Evolutionary conservation across 2,329 filamentous ascomycete species (phyloP).

Genomic region (Stenocarpella maydis): DNA sequence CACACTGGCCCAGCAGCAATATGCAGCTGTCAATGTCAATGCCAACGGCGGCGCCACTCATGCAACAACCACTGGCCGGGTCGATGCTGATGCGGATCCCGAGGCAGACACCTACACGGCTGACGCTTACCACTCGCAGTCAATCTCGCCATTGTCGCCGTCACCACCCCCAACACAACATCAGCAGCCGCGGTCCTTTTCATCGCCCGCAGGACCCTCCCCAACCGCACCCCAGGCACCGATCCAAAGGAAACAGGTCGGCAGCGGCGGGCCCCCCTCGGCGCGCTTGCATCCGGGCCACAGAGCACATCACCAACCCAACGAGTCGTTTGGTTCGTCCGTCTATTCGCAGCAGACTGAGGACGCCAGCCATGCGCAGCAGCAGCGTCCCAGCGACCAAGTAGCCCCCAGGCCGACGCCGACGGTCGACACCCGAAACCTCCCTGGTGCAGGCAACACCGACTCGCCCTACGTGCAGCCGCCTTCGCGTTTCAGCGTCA

Average conservation of each 20-base stretch:
- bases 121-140: constrained; percentile 9
- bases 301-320: constrained; percentile 39
- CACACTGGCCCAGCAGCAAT: constrained; percentile 3
- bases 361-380: constrained; percentile 20
- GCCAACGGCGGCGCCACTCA: constrained; percentile 18
- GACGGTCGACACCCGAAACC: constrained; percentile 37
- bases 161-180: background rate
- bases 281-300: constrained; percentile 4
- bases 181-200: background rate
- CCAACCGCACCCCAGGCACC: constrained; percentile 16
- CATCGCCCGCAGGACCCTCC: constrained; percentile 23
- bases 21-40: constrained; percentile 28
- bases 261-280: constrained; percentile 24
- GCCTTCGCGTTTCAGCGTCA: constrained; percentile 69
- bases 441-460: constrained; percentile 26
- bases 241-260: constrained; percentile 34
- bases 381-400: background rate
- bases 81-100: constrained; percentile 1
- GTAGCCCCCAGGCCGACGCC: constrained; percentile 38
- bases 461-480: constrained; percentile 56
- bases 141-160: background rate
- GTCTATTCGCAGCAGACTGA: constrained; percentile 43
- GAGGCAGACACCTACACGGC: background rate
- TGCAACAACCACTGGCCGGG: background rate
- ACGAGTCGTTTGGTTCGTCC: constrained; percentile 44